These are phyloP conservation scores for Jaapia argillacea DNA, from an alignment of 768 basidiomycete species.

Conservation along the genomic window DNA sequence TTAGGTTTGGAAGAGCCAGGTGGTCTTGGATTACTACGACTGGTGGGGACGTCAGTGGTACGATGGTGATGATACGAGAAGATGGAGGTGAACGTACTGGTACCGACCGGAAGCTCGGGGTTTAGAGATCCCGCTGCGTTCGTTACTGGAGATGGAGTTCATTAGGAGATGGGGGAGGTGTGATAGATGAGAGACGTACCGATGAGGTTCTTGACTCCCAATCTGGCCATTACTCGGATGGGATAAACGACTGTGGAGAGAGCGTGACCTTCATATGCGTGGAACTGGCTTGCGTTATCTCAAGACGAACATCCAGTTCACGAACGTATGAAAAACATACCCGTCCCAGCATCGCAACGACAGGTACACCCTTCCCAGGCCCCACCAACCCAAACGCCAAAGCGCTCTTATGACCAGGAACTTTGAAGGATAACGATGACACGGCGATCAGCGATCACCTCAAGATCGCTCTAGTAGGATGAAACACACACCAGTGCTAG, in stretches of 20 bases:
- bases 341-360: conserved; percentile 85
- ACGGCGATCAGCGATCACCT: neutral
- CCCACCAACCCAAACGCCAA: conserved; percentile 79
- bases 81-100: conserved; percentile 40
- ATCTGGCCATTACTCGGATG: conserved; percentile 64
- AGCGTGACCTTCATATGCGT: conserved; percentile 77
- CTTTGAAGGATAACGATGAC: conserved; percentile 29
- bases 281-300: conserved; percentile 41
- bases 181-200: conserved; percentile 37
- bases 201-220: conserved; percentile 70
- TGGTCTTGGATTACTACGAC: conserved; percentile 85
- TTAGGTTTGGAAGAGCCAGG: conserved; percentile 67
- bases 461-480: neutral
- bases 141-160: conserved; percentile 43
- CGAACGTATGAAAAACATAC: conserved; percentile 26
- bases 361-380: conserved; percentile 51
- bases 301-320: conserved; percentile 2
- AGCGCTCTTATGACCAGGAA: conserved; percentile 71
- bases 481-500: conserved; percentile 63
- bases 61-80: neutral
- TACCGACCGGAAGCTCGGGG: conserved; percentile 64
- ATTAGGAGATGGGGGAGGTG: conserved; percentile 1
- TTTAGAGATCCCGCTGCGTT: conserved; percentile 85
- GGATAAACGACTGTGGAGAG: conserved; percentile 67
- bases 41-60: conserved; percentile 19